Base-by-base conservation (phyloP, 2,329 filamentous ascomycete genomes). In the Botrytis paeoniae region DNA sequence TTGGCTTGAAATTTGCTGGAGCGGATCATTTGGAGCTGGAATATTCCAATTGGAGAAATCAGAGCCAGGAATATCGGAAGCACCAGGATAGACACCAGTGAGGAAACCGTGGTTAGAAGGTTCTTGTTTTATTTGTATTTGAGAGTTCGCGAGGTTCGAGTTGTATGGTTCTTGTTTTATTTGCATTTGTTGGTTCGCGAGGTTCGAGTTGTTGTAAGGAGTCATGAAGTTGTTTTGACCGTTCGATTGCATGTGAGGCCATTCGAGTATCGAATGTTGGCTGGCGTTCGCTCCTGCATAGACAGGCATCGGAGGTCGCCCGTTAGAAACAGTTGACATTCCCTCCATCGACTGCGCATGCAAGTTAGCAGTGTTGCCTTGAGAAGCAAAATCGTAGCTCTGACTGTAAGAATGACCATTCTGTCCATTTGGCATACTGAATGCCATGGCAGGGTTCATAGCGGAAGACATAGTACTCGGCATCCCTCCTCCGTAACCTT, bases 231-330 rank as follows among this genome's bases (percentile, higher is more conserved):
- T 85, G 83, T 89, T 85, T 83, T 91, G 88, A 84, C 88, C 86
- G 87, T 89, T 90, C 85, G 90, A 83, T 85, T 91, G 91, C 89
- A 94, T 92, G 82, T 91, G 88, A 80, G 91, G 88, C 92, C 92
- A 94, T 84, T 93, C 91, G 73, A 92, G 85, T 85, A 87, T 83
- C 81, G 88, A 86, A 83, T 90, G 88, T 82, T 87, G 86, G 83
- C 86, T 84, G 72, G 73, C 75, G 83, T 87, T 87, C 78, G 88
- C 87, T 81, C 82, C 83, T 57, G 85, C 85, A 80, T 85, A 86
- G 82, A 89, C 89, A 59, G 73, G 71, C 71, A 74, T 66, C 41
- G 73, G 41, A 85, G 89, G 89, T 73, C 77, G 74, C 54, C 75
- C 76, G 70, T 76, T 78, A 69, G 77, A 71, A 65, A 77, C 72